phyloP scores from a whole-genome alignment of 306 rosid genomes.

The Carpinus fangiana region DNA sequence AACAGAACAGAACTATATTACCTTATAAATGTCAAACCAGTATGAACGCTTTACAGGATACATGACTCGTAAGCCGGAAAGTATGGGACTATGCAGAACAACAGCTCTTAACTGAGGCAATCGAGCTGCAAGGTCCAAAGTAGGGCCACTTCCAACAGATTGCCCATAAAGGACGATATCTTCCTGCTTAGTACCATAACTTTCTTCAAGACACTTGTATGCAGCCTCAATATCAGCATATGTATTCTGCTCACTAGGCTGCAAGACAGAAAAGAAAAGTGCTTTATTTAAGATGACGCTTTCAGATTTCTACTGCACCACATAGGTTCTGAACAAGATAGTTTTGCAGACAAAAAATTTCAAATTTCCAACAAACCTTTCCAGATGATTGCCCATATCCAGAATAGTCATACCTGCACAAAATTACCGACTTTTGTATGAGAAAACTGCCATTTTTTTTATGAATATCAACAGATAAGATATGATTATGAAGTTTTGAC shows the following conservation, averaged over 20 bases:
- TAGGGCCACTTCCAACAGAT: slow-evolving; percentile 97
- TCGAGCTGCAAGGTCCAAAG: slow-evolving; percentile 85
- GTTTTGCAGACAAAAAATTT: slow-evolving; percentile 14
- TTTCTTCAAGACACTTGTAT: slow-evolving; percentile 89
- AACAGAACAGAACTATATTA: slow-evolving; percentile 19
- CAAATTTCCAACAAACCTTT: slow-evolving; percentile 64
- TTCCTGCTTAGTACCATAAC: slow-evolving; percentile 83
- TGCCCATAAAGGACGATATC: slow-evolving; percentile 88
- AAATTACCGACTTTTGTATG: slow-evolving; percentile 9
- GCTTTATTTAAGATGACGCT: slow-evolving; percentile 28
- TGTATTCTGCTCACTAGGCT: slow-evolving; percentile 97
- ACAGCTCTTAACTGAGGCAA: slow-evolving; percentile 85
- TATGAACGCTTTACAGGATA: slow-evolving; percentile 89
- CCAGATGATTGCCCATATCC: slow-evolving; percentile 96
- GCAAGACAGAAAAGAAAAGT: slow-evolving; percentile 39
- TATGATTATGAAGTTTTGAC: not conserved
- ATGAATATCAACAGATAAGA: not conserved
- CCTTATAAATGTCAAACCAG: slow-evolving; percentile 98
- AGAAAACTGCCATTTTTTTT: slow-evolving; percentile 13
- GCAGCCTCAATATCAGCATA: slow-evolving; percentile 94
- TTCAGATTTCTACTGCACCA: slow-evolving; percentile 28
- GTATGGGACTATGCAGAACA: slow-evolving; percentile 91
- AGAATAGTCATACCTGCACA: slow-evolving; percentile 91
- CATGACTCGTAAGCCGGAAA: slow-evolving; percentile 94
- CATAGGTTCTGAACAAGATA: not conserved